Base-by-base conservation (phyloP, 139 green algal species). In the Coccomyxa sp. region DNA sequence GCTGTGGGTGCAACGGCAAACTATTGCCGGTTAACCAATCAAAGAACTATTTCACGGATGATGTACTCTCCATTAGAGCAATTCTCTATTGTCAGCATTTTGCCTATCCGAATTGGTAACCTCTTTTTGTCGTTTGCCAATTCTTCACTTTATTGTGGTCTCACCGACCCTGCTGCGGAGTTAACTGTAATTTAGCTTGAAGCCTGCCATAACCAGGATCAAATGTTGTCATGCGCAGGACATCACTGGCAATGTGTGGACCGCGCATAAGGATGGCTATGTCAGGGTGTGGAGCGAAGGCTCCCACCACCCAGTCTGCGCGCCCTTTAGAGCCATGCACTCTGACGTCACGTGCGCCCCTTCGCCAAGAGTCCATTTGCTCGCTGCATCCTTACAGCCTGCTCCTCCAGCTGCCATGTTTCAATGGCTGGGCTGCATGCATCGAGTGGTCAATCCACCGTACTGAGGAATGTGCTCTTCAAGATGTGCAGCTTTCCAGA, bases 121-220 rank as follows among this genome's bases (percentile, higher is more conserved):
- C 28, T 89, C 67, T 92, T 88, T 82, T 81, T 88, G 77, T 88
- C 85, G 77, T 90, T 90, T 86, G 89, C 88, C 67, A 92, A 91
- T 84, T 90, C 83, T 78, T 88, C 83, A 68, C 77, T 90, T 67
- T 90, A 89, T 85, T 30, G 18, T 71, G 18, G 18, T 21, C 7
- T 21, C 63, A 25, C 18, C 63, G 63, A 21, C 63, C 63, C 63
- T 45, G 74, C 74, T 23, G 30, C 74, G 25, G 74, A 12, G 23
- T 17, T 79, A 13, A 31, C 9, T 58, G 11, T 23, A 1, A 45
- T 45, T 1, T 1, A 79, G 30, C 28, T 38, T 13, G 10, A 38
- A 31, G 10, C 23, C 21, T 45, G 30, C n/a, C 28, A 27, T 79
- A 1, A 79, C 74, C 28, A 58, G 74, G 10, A 4, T 79, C 23